Evolutionary conservation across 345 rosid species (phyloP).

Genomic region (Gossypium turneri): DNA sequence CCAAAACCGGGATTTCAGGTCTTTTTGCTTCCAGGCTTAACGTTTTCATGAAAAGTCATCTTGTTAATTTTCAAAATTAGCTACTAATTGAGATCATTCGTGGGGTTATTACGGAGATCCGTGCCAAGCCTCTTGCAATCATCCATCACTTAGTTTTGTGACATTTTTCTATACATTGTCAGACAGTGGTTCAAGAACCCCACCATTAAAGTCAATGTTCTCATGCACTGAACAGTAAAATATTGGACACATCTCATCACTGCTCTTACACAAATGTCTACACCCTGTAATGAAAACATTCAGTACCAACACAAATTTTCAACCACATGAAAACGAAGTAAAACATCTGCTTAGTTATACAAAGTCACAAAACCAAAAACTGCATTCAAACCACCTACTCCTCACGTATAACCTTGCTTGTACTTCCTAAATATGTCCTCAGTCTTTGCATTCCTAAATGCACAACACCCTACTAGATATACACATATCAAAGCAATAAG

Average conservation of each 20-base stretch:
- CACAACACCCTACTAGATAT: slow-evolving; percentile 38
- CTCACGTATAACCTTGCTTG: slow-evolving; percentile 15
- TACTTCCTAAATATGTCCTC: slow-evolving; percentile 41
- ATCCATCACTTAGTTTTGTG: neutral
- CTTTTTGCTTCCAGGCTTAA: neutral
- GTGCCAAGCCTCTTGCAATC: neutral
- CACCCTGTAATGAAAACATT: neutral
- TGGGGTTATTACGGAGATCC: neutral
- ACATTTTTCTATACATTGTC: neutral
- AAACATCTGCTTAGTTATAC: neutral
- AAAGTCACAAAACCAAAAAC: slow-evolving; percentile 1
- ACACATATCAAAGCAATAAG: slow-evolving; percentile 17
- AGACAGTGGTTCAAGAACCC: slow-evolving; percentile 4
- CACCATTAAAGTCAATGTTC: neutral
- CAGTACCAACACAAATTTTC: neutral
- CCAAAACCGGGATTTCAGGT: slow-evolving; percentile 7
- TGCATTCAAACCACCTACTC: neutral
- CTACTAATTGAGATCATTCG: neutral
- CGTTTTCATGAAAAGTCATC: neutral
- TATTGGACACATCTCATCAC: slow-evolving; percentile 14
- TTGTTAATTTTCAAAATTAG: neutral
- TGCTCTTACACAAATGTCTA: neutral
- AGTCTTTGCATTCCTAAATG: slow-evolving; percentile 83
- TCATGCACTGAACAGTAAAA: neutral
- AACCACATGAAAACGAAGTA: neutral